Evolutionary conservation across 2,329 filamentous ascomycete species (phyloP).

Genomic region (Alternaria atra): DNA sequence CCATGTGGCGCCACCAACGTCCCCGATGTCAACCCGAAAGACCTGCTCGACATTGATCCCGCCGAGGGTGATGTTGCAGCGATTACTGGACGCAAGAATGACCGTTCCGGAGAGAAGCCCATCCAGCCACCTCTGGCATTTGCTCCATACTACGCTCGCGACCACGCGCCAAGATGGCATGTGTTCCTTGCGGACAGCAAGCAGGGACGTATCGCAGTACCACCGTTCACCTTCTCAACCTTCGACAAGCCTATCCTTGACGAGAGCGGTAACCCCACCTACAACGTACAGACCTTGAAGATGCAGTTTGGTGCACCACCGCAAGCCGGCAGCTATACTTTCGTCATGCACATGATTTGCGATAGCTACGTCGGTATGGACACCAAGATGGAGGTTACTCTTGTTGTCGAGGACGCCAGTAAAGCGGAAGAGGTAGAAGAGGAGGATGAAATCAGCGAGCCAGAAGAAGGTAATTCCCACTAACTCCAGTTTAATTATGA

Average conservation of each 20-base stretch:
- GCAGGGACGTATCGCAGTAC: conserved; percentile 94
- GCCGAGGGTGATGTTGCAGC: conserved; percentile 92
- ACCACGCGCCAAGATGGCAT: conserved; percentile 91
- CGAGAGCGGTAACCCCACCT: conserved; percentile 84
- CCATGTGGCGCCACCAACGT: conserved; percentile 82
- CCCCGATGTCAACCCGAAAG: conserved; percentile 76
- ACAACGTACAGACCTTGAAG: conserved; percentile 94
- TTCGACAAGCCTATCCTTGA: conserved; percentile 91
- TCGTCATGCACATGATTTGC: conserved; percentile 91
- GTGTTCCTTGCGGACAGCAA: conserved; percentile 94
- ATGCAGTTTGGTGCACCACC: conserved; percentile 96
- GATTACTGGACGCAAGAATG: conserved; percentile 75
- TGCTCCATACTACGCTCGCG: conserved; percentile 88
- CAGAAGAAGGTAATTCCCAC: conserved; percentile 84
- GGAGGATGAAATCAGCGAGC: conserved; percentile 96
- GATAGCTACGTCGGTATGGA: conserved; percentile 97
- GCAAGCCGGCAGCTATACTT: conserved; percentile 90
- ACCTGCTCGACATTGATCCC: conserved; percentile 90
- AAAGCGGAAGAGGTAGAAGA: conserved; percentile 82
- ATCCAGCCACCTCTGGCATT: conserved; percentile 85
- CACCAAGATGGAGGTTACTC: conserved; percentile 86
- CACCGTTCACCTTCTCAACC: conserved; percentile 91
- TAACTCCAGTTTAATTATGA: not conserved
- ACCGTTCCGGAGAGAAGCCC: conserved; percentile 70
- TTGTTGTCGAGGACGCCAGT: conserved; percentile 87